phyloP scores from a whole-genome alignment of 805 yeast genomes.

The Teunomyces kruisii region DNA sequence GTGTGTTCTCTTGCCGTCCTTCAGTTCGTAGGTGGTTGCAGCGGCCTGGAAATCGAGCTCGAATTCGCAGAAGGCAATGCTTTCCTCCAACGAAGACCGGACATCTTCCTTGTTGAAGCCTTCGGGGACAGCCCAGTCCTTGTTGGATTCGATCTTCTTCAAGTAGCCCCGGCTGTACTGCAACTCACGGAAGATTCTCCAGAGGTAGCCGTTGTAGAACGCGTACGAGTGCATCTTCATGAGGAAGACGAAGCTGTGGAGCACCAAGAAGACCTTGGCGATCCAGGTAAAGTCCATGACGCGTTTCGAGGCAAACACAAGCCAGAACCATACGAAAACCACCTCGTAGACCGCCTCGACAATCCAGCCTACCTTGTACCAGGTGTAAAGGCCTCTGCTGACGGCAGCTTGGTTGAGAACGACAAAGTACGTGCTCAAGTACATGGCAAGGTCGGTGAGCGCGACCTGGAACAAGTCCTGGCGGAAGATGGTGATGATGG shows the following conservation, averaged over 20 bases:
- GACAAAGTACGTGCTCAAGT: slow-evolving; percentile 61
- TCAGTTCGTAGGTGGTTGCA: slow-evolving; percentile 14
- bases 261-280: slow-evolving; percentile 76
- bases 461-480: slow-evolving; percentile 69
- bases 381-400: slow-evolving; percentile 44
- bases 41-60: slow-evolving; percentile 64
- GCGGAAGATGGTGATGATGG: slow-evolving; percentile 56
- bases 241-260: slow-evolving; percentile 81
- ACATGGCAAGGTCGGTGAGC: slow-evolving; percentile 73
- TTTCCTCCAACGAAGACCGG: slow-evolving; percentile 26
- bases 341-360: slow-evolving; percentile 59
- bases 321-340: slow-evolving; percentile 45
- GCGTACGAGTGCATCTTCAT: slow-evolving; percentile 97
- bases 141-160: slow-evolving; percentile 35
- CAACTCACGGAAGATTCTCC: slow-evolving; percentile 60
- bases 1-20: slow-evolving; percentile 1
- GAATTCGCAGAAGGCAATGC: slow-evolving; percentile 66
- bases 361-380: slow-evolving; percentile 67
- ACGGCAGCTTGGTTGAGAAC: slow-evolving; percentile 59
- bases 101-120: slow-evolving; percentile 6
- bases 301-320: slow-evolving; percentile 55
- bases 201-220: slow-evolving; percentile 87
- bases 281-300: slow-evolving; percentile 76
- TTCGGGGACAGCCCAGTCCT: slow-evolving; percentile 9
- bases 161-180: slow-evolving; percentile 46